These are phyloP conservation scores for Wallacemonas collosoma DNA, from an alignment of 208 protist species.

Conservation along the genomic window DNA sequence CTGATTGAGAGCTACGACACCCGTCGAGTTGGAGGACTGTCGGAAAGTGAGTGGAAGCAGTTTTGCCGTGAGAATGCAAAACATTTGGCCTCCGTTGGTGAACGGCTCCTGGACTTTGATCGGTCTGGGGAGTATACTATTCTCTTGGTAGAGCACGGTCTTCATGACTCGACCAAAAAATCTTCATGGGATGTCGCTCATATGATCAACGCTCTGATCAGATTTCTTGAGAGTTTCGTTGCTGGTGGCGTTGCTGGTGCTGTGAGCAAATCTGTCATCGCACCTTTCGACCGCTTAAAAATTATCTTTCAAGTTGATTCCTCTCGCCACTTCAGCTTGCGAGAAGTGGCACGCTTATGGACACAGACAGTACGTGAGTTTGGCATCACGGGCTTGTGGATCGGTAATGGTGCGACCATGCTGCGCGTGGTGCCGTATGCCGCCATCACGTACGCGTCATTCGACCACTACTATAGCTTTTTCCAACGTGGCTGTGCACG, in stretches of 20 bases:
- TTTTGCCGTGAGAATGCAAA: conserved; percentile 78
- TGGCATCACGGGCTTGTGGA: conserved; percentile 90
- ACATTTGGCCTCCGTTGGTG: conserved; percentile 54
- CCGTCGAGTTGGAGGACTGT: conserved; percentile 53
- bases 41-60: conserved; percentile 62
- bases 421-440: conserved; percentile 95
- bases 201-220: conserved; percentile 42
- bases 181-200: conserved; percentile 9
- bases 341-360: conserved; percentile 64
- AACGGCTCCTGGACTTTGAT: conserved; percentile 61
- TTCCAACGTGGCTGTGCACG: conserved; percentile 19
- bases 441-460: conserved; percentile 93
- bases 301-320: conserved; percentile 96
- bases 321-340: conserved; percentile 55
- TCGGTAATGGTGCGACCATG: conserved; percentile 95
- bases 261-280: conserved; percentile 93
- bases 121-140: conserved; percentile 69
- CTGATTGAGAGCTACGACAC: conserved; percentile 66
- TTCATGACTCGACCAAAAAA: conserved; percentile 21
- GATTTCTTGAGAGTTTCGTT: conserved; percentile 88
- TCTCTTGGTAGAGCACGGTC: conserved; percentile 38
- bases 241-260: conserved; percentile 94
- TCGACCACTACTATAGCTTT: conserved; percentile 87
- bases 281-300: conserved; percentile 94
- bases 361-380: conserved; percentile 80